Evolutionary conservation across 2,329 filamentous ascomycete species (phyloP).

Genomic region (Calonectria fujianensis): DNA sequence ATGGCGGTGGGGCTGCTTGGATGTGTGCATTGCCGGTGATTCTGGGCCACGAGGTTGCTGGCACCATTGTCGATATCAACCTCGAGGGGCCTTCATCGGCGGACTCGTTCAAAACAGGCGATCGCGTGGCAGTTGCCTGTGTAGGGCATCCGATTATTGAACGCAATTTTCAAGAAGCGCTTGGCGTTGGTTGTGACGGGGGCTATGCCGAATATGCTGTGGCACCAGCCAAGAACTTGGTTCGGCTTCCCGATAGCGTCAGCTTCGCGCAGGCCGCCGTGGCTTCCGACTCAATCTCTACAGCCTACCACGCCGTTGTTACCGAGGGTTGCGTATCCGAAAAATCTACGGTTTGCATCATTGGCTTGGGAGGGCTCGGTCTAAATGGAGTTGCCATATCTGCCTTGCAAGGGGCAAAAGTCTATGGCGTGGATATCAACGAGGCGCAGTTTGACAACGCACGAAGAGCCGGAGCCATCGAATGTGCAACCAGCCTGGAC

Average conservation of each 20-base stretch:
- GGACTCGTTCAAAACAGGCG: not conserved
- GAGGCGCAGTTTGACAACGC: not conserved
- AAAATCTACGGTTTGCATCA: not conserved
- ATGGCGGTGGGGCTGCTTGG: conserved; percentile 5
- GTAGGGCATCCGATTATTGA: not conserved
- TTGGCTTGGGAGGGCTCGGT: not conserved
- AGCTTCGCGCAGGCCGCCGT: conserved; percentile 5
- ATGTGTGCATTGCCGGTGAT: conserved; percentile 4
- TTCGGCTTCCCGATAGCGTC: not conserved
- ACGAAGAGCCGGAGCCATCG: not conserved
- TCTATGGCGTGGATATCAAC: not conserved
- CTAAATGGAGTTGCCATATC: not conserved
- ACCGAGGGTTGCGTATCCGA: not conserved
- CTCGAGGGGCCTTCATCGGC: not conserved
- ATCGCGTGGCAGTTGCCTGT: not conserved
- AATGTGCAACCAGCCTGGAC: not conserved
- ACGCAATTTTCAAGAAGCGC: not conserved
- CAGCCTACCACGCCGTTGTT: not conserved
- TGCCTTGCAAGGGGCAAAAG: not conserved
- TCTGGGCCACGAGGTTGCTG: conserved; percentile 1
- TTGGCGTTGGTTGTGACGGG: not conserved
- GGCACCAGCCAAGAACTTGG: not conserved
- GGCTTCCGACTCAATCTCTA: not conserved
- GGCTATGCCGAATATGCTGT: not conserved
- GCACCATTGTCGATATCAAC: not conserved